Evolutionary conservation across 2,329 filamentous ascomycete species (phyloP).

Genomic region (Clonostachys solani): DNA sequence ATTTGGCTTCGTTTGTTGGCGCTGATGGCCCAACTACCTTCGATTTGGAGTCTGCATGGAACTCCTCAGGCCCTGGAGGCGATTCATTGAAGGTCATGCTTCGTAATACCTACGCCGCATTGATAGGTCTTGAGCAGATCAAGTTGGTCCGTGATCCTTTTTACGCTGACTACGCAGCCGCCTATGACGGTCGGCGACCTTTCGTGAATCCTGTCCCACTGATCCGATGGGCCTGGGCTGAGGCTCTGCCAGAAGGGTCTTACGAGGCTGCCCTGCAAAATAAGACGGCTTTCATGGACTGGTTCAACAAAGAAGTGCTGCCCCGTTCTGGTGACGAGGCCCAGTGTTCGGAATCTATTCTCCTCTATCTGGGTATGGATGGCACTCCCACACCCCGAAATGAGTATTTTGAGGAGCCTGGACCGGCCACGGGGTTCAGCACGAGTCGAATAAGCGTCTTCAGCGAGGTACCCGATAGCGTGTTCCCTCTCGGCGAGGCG

Average conservation of each 20-base stretch:
- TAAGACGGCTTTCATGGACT: conserved; percentile 41
- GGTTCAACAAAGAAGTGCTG: conserved; percentile 41
- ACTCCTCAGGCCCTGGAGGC: conserved; percentile 9
- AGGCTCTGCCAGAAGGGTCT: conserved; percentile 16
- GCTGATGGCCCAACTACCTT: conserved; percentile 9
- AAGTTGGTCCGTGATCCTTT: conserved; percentile 28
- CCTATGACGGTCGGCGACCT: conserved; percentile 23
- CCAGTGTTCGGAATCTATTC: conserved; percentile 38
- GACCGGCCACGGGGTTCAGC: conserved; percentile 39
- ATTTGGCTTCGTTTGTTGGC: conserved; percentile 17
- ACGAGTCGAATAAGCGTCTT: conserved; percentile 24
- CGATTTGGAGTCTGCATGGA: conserved; percentile 17
- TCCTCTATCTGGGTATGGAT: conserved; percentile 38
- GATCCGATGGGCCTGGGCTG: conserved; percentile 27
- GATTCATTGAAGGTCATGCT: conserved; percentile 15
- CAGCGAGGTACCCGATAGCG: conserved; percentile 32
- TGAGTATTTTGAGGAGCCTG: conserved; percentile 30
- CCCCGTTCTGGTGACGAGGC: conserved; percentile 20
- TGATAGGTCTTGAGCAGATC: conserved; percentile 31
- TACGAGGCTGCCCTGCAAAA: conserved; percentile 37
- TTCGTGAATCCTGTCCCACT: conserved; percentile 29
- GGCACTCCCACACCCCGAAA: conserved; percentile 15
- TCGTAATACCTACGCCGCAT: conserved; percentile 23
- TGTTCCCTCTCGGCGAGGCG: conserved; percentile 35
- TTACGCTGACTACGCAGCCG: conserved; percentile 29